Evolutionary conservation across 192 early-diverging fungal species (phyloP).

Genomic region (Umbelopsis sp.): DNA sequence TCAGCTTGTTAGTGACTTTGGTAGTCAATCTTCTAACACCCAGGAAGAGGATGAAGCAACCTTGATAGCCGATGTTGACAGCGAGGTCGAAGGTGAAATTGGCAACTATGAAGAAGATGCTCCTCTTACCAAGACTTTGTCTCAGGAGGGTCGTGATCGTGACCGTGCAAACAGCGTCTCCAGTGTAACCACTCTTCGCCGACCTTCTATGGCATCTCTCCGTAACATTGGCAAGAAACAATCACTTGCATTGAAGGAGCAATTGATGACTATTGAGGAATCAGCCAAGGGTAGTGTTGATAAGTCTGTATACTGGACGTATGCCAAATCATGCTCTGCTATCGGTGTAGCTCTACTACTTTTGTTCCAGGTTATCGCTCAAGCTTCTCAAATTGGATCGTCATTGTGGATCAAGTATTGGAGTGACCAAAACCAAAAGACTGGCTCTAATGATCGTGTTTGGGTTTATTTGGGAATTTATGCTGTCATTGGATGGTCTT

Average conservation of each 20-base stretch:
- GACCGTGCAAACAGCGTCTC: slow-evolving; percentile 36
- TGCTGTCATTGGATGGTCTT: slow-evolving; percentile 74
- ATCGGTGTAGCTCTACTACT: slow-evolving; percentile 61
- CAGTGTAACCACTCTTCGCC: slow-evolving; percentile 53
- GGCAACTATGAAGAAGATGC: slow-evolving; percentile 32
- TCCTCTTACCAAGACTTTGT: slow-evolving; percentile 22
- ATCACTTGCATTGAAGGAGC: slow-evolving; percentile 35
- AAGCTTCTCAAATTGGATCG: slow-evolving; percentile 58
- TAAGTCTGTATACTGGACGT: slow-evolving; percentile 79
- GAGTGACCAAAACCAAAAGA: slow-evolving; percentile 59
- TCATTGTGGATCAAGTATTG: slow-evolving; percentile 79
- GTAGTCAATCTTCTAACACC: slow-evolving; percentile 46
- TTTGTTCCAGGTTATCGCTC: slow-evolving; percentile 57
- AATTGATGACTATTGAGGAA: slow-evolving; percentile 80
- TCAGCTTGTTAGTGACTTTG: slow-evolving; percentile 75
- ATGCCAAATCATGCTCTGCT: slow-evolving; percentile 76
- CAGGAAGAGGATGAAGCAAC: slow-evolving; percentile 25
- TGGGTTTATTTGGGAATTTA: slow-evolving; percentile 79
- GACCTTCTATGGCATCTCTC: slow-evolving; percentile 58
- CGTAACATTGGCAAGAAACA: slow-evolving; percentile 23
- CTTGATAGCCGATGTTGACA: slow-evolving; percentile 20
- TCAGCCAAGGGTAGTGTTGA: slow-evolving; percentile 82
- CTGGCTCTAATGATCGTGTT: slow-evolving; percentile 42
- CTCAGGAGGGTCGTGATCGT: slow-evolving; percentile 30
- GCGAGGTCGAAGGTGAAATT: slow-evolving; percentile 24